Conservation (phyloP, 495 filamentous ascomycete species). For the Trichoderma orchidacearum region DNA sequence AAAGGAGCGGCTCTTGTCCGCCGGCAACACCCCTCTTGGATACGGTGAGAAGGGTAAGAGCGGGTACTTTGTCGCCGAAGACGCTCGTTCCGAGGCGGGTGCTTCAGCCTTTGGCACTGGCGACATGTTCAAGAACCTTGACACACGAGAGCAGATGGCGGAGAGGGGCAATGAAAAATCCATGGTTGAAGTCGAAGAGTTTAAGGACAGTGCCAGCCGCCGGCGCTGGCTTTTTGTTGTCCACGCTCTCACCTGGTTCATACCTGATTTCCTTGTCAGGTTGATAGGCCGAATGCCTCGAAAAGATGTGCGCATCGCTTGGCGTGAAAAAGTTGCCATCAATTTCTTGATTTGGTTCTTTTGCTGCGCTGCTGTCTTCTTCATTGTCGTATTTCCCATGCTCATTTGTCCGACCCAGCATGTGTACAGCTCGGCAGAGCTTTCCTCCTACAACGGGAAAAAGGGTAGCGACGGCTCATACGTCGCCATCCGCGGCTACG, state of each 20-base stretch:
- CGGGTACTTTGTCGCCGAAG: constrained; percentile 72
- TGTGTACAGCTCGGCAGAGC: constrained; percentile 69
- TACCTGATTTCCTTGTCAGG: constrained; percentile 76
- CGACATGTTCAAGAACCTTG: constrained; percentile 97
- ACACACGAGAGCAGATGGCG: constrained; percentile 84
- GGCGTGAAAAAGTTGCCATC: constrained; percentile 96
- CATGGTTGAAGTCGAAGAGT: constrained; percentile 79
- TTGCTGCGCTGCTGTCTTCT: constrained; percentile 69
- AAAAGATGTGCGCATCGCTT: constrained; percentile 85
- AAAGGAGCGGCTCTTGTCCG: constrained; percentile 52
- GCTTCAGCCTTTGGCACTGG: constrained; percentile 77
- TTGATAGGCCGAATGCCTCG: constrained; percentile 74
- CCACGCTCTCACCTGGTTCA: constrained; percentile 69
- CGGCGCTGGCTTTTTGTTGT: constrained; percentile 90
- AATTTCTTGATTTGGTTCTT: constrained; percentile 93
- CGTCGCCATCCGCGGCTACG: constrained; percentile 73
- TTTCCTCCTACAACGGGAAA: constrained; percentile 63
- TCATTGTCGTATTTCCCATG: constrained; percentile 74
- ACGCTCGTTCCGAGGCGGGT: constrained; percentile 80
- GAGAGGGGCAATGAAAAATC: constrained; percentile 88
- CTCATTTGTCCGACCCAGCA: constrained; percentile 86
- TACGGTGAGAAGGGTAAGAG: constrained; percentile 63
- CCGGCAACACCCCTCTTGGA: constrained; percentile 45
- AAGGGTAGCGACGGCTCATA: constrained; percentile 41
- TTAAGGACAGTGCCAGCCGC: constrained; percentile 62